Conservation (phyloP, 2,329 filamentous ascomycete genomes). For the Exophiala sp. region DNA sequence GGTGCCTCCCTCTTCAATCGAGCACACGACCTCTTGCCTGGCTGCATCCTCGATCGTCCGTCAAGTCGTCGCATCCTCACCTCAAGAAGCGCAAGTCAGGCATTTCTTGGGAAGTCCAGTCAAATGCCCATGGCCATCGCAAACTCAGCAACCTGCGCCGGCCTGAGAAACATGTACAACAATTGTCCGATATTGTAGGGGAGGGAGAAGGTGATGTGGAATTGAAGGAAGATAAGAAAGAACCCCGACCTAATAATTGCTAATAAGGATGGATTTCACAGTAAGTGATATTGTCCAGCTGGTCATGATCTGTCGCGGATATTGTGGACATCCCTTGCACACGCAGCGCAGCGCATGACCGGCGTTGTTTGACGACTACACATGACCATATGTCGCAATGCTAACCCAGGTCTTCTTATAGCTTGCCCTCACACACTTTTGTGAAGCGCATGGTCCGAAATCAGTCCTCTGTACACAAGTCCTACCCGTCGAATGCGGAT, state of each 20-base stretch:
- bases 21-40: constrained; percentile 13
- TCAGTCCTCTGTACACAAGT: constrained; percentile 58
- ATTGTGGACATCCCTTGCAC: neutral
- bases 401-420: constrained; percentile 30
- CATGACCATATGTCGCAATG: constrained; percentile 3
- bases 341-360: constrained; percentile 9
- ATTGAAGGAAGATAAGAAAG: neutral
- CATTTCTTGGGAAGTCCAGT: neutral
- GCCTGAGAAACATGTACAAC: constrained; percentile 12
- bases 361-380: neutral
- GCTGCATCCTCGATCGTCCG: neutral
- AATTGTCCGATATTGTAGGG: constrained; percentile 9
- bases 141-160: constrained; percentile 7
- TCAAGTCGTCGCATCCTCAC: neutral
- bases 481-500: constrained; percentile 48
- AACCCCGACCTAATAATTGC: neutral
- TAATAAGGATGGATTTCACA: constrained; percentile 21
- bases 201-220: constrained; percentile 1
- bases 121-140: constrained; percentile 12
- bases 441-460: constrained; percentile 57
- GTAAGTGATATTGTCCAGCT: constrained; percentile 10
- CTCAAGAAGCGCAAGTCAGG: neutral
- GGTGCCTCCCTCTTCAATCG: constrained; percentile 1
- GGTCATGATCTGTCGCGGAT: neutral
- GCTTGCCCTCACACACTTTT: constrained; percentile 59